Evolutionary conservation across 108 stramenopile genomes (phyloP), one percentile per base, ranked within the genome.

Genomic region (Skeletonema grethae): DNA sequence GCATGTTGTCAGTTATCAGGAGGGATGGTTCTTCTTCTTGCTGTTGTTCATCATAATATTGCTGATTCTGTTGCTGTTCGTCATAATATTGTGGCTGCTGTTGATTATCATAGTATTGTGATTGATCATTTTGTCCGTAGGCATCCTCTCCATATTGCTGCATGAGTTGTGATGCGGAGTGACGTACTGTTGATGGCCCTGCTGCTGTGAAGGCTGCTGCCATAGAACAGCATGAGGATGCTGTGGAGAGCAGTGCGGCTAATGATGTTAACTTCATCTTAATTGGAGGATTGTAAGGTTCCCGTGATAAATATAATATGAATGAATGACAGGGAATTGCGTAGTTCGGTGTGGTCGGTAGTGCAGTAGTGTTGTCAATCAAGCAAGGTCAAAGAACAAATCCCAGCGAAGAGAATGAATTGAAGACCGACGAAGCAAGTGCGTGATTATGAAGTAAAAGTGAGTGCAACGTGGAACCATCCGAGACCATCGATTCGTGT

Each of bases 1-100:
- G 57, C 61, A 77, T 60, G 24, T 77, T 68, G 64, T 20, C 32
- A 38, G 67, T 63, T 57, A 77, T 58, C 10, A 70, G 41, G 16
- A 73, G 56, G 11, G 72, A 30, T 7, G 72, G 57, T 11, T 57
- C 36, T 38, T 72, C 53, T 12, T 63, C 63, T 35, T 65, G 50
- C 24, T 50, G 50, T 20, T 53, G 50, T 53, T 4, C 50, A 53
- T 53, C 50, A 22, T 22, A 53, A 24, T 53, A 53, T 22, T 20
- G 20, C 2, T 50, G 48, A 18, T 50, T 18, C 15, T 50, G 50
- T 22, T 53, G 18, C 9, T 53, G 50, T 15, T 53, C 50, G 22
- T 53, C 50, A 22, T 22, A 20, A 22, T 53, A 53, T 22, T 20
- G 2, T 53, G 15, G 50, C 8, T 20, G 8, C 7, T 53, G 50